These are phyloP conservation scores for Goffeauzyma gilvescens DNA, from an alignment of 768 basidiomycete genomes.

Conservation along the genomic window DNA sequence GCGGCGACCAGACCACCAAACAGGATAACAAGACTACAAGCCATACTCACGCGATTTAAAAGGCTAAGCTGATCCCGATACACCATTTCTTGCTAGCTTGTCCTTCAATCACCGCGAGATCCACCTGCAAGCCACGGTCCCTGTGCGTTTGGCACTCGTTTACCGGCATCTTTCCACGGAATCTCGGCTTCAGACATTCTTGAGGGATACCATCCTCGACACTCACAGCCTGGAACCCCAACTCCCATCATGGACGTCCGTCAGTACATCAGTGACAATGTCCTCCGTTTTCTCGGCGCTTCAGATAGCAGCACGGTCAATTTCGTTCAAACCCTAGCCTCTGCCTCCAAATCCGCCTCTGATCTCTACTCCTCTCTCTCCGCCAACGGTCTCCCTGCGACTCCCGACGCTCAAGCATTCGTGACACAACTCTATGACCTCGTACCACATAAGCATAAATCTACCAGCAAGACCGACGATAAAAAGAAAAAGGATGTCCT, in stretches of 20 bases:
- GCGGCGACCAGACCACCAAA: too few species aligned
- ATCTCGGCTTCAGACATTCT: too few species aligned
- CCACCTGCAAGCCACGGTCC: too few species aligned
- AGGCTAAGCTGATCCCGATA: too few species aligned
- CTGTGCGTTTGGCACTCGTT: too few species aligned
- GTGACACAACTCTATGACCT: conserved; percentile 55
- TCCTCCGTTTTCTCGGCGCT: conserved; percentile 55
- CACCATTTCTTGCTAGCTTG: too few species aligned
- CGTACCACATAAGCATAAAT: conserved; percentile 48
- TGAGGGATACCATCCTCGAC: too few species aligned
- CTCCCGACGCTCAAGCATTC: conserved; percentile 61
- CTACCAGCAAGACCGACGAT: conserved; percentile 43
- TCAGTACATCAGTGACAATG: conserved; percentile 32
- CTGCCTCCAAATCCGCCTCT: conserved; percentile 61
- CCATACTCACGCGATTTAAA: too few species aligned
- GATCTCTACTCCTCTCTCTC: conserved; percentile 57
- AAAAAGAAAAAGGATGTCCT: conserved; percentile 49
- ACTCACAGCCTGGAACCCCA: too few species aligned
- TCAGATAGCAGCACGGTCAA: conserved; percentile 68
- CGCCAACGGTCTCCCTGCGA: conserved; percentile 60
- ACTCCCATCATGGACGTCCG: conserved; percentile 8
- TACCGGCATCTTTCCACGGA: too few species aligned
- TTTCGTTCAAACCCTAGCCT: conserved; percentile 75
- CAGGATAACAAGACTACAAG: too few species aligned
- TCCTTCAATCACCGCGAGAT: too few species aligned